Percentiles rank a stretch among this genome's conserved stretches.
Evolutionary conservation across 345 rosid genomes (phyloP).

Genomic region (Gossypium ekmanianum): DNA sequence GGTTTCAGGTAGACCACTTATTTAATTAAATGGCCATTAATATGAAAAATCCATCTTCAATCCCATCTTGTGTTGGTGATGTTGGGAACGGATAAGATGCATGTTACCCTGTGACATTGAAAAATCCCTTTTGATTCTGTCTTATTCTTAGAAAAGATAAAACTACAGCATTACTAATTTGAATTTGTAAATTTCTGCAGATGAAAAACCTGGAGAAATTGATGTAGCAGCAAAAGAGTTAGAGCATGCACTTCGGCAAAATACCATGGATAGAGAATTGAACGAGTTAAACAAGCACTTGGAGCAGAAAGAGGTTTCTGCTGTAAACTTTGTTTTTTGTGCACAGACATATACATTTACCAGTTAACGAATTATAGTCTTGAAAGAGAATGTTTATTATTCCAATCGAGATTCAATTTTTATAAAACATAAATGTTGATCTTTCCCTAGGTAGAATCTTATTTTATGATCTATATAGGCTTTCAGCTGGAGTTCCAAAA

Average conservation of each 20-base stretch:
- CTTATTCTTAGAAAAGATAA: neutral
- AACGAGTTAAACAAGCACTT: slow-evolving; percentile 72
- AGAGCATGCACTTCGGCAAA: slow-evolving; percentile 77
- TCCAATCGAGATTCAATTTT: neutral
- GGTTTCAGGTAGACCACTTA: slow-evolving; percentile 30
- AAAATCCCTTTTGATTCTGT: neutral
- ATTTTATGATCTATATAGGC: neutral
- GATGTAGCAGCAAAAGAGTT: slow-evolving; percentile 86
- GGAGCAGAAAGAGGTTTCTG: slow-evolving; percentile 87
- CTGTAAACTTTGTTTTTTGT: neutral
- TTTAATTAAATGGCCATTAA: neutral
- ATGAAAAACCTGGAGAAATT: slow-evolving; percentile 55
- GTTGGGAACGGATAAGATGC: neutral
- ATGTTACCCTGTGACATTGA: neutral
- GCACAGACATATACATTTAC: neutral
- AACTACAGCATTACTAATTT: neutral
- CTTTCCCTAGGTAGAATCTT: neutral
- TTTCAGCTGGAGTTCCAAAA: neutral
- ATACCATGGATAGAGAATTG: slow-evolving; percentile 79
- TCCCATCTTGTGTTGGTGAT: neutral
- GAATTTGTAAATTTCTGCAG: slow-evolving; percentile 29
- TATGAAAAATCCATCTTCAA: neutral
- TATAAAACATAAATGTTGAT: neutral
- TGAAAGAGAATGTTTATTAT: neutral
- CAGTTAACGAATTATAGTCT: neutral